Conservation (phyloP, 129 eudicot species). For the Helianthus annuus region DNA sequence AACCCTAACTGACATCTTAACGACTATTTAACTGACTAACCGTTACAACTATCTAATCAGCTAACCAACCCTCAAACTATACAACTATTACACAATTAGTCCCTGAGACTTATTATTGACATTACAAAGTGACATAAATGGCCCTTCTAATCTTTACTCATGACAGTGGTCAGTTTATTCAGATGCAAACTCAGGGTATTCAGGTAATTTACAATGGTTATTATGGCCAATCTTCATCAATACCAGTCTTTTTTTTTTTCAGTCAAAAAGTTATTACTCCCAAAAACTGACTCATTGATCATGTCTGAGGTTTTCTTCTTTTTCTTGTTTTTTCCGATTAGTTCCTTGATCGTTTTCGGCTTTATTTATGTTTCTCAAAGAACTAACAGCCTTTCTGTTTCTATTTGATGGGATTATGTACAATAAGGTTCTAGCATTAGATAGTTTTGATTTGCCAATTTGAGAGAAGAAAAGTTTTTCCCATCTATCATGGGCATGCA, state of each 20-base stretch:
- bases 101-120: too few relatives aligned
- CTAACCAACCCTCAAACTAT: too few relatives aligned
- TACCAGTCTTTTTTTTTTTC: too few relatives aligned
- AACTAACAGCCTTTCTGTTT: background rate
- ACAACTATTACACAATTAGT: too few relatives aligned
- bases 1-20: too few relatives aligned
- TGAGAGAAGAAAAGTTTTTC: constrained; percentile 19
- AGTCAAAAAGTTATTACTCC: background rate
- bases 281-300: background rate
- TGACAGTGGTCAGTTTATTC: too few relatives aligned
- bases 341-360: background rate
- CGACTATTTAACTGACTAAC: too few relatives aligned
- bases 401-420: background rate
- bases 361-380: constrained; percentile 8
- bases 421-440: constrained; percentile 7
- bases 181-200: constrained; percentile 13
- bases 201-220: constrained; percentile 22
- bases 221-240: constrained; percentile 24
- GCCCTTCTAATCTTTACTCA: too few relatives aligned
- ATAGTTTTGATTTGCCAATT: constrained; percentile 5
- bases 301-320: background rate
- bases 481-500: constrained; percentile 17
- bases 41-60: too few relatives aligned
- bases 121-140: too few relatives aligned
- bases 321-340: background rate